These are phyloP conservation scores for Trichoderma sp. DNA, from an alignment of 2,329 filamentous ascomycete species.

Conservation along the genomic window DNA sequence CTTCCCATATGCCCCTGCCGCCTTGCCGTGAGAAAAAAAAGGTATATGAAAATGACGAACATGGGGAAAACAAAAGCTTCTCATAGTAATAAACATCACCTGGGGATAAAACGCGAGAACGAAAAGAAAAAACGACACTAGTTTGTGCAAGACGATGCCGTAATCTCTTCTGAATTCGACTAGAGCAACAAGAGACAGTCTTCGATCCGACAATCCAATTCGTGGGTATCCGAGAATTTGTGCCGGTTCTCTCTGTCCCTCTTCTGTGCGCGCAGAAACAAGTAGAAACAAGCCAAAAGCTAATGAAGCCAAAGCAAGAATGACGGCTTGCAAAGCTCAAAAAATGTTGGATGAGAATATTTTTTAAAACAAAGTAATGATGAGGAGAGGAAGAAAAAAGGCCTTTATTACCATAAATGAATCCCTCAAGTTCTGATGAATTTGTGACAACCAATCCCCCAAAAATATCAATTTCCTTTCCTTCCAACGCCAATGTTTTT, in stretches of 20 bases:
- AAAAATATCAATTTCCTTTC: background rate
- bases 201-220: background rate
- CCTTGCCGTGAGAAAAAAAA: background rate
- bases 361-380: background rate
- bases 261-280: background rate
- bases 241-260: background rate
- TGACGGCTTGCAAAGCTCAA: background rate
- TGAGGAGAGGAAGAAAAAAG: conserved; percentile 20
- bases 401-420: conserved; percentile 21
- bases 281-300: background rate
- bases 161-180: background rate
- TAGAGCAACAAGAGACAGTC: background rate
- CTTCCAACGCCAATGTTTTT: background rate
- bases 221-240: background rate
- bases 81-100: background rate
- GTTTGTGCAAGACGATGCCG: background rate
- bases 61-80: background rate
- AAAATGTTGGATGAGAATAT: background rate
- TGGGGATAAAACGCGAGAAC: background rate
- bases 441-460: background rate
- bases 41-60: background rate
- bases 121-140: background rate
- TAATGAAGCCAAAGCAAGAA: background rate
- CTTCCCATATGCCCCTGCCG: background rate
- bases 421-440: background rate